Evolutionary conservation across 2,329 filamentous ascomycete species (phyloP), one percentile per base, ranked within the genome.

Genomic region (Immersiporthe knoxdaviesiana): DNA sequence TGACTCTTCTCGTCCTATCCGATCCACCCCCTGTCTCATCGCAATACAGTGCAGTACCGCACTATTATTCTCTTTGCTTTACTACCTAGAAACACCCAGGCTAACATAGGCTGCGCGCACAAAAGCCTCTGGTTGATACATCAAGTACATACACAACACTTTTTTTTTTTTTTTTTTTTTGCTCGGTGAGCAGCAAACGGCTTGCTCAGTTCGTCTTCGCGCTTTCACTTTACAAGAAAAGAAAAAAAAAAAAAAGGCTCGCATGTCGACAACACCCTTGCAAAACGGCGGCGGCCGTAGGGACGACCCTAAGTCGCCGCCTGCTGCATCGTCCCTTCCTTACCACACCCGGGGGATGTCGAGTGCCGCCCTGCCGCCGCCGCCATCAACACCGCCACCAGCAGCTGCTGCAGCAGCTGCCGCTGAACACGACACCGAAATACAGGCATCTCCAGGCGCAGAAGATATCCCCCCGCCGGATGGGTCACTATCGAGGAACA

Each of bases 401-500:
- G 35, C 47, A 2, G 12, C 59, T 11, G 5, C 37, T 16, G 21
- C 59, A 11, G 12, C 59, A 7, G 10, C 59, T 24, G 59, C 37
- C 35, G 24, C 8, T 41, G 59, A 62, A 32, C 61, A 7, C 7
- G 11, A 30, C 61, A 50, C 39, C 41, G 24, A 24, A 30, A 14
- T 35, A 32, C 61, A 63, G 41, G 41, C n/a, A 11, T 3, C 61
- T 27, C 2, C 61, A 44, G 41, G 24, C 12, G 39, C 58, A 4
- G 50, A 41, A 56, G 27, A 37, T 30, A 41, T 47, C 21, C 30
- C 52, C 44, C 41, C 12, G 73, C 76, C 56, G 73, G 78, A n/a
- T 83, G 82, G 75, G 76, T 79, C 44, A 77, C 79, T 44, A 74
- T 84, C 30, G 77, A 81, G 70, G 72, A 73, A 50, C 77, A 79